Evolutionary conservation across 208 protist species (phyloP), one percentile per base, ranked within the genome.

Genomic region (Naegleria fowleri): DNA sequence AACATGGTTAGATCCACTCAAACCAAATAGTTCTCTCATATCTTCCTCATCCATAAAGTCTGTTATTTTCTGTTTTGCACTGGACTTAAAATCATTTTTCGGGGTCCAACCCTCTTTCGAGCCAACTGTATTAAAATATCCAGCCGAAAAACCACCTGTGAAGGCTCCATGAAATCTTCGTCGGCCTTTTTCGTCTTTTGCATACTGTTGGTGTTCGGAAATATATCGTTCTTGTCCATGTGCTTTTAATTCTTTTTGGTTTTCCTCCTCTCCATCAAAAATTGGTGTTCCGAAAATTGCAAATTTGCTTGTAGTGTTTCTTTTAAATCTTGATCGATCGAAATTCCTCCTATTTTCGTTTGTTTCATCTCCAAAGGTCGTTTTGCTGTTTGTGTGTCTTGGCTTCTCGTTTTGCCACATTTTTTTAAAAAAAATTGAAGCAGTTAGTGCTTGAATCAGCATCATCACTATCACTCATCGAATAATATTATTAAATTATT

Each of bases 111-210:
- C 95, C 86, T 97, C 96, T 90, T 94, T 94, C 19, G 93, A 95
- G 3, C 96, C 96, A 15, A 97, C 96, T 0, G 95, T 96, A 91
- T 97, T 97, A 86, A 93, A 97, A 92, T 96, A 97, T 36, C 96
- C 96, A 16, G 96, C 96, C 22, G 95, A 96, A 83, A 95, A 97
- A 29, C 96, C 96, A 86, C 96, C 96, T 22, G 96, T 97, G 90
- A 97, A 97, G 1, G 96, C 96, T 67, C 96, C 96, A 90, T 97
- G 96, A 91, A 97, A 97, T 76, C 96, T 90, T 36, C 93, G 90
- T 43, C 95, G 88, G 15, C 96, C 96, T 51, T 93, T 91, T 43
- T 93, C 93, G 90, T 96, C 95, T 51, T 9, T 52, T 33, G 83
- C 93, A 19, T 83, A 41, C 51, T 93, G 91, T 39, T 92, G 41